phyloP scores from a whole-genome alignment of 139 green algal species.

The Picochlorum sp. region DNA sequence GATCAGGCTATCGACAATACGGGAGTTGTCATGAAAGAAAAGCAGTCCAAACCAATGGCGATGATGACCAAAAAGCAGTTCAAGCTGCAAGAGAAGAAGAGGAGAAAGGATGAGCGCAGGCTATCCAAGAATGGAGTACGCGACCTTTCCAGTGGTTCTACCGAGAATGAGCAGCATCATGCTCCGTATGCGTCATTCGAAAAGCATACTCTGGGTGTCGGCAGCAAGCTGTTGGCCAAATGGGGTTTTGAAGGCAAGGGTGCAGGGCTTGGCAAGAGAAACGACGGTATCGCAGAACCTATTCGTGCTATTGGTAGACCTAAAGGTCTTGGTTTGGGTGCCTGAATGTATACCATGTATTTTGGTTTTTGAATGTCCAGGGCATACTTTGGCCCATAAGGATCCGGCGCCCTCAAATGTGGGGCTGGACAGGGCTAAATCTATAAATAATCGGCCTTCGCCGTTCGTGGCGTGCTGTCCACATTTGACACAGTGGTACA shows the following conservation, averaged over 20 bases:
- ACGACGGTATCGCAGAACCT: constrained; percentile 41
- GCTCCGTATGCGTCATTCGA: constrained; percentile 57
- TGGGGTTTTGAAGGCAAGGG: constrained; percentile 57
- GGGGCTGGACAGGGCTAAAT: too few species aligned
- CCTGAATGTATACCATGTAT: constrained; percentile 2
- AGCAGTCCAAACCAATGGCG: neutral
- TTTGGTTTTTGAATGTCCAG: too few species aligned
- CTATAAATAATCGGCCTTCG: too few species aligned
- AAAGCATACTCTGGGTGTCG: constrained; percentile 62
- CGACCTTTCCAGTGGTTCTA: neutral
- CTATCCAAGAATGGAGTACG: neutral
- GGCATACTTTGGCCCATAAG: too few species aligned
- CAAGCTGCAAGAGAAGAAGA: neutral
- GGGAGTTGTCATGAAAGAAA: neutral
- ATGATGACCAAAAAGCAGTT: constrained; percentile 6
- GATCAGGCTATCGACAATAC: neutral
- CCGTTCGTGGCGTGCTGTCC: too few species aligned
- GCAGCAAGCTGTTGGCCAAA: constrained; percentile 50
- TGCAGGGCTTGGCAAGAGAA: constrained; percentile 38
- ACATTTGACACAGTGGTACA: too few species aligned
- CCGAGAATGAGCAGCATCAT: neutral
- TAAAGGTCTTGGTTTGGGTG: constrained; percentile 49
- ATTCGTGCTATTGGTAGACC: constrained; percentile 37
- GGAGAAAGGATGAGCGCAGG: neutral
- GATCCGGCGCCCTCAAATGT: too few species aligned